phyloP scores from a whole-genome alignment of 805 yeast species.

The Ascoidea asiatica region DNA sequence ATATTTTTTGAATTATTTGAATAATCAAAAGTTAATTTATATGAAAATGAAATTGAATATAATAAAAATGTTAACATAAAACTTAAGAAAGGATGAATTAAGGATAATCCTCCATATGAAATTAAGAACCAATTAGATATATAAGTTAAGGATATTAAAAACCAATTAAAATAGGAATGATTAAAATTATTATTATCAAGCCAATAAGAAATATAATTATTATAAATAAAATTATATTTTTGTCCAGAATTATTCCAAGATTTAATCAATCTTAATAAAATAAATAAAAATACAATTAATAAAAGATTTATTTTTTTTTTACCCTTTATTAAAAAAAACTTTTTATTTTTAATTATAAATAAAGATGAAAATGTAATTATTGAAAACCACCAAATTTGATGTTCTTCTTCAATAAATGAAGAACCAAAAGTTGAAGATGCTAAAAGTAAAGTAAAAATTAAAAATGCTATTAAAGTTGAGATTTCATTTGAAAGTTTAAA shows the following conservation, averaged over 20 bases:
- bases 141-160: slow-evolving; percentile 25
- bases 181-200: too few relatives aligned
- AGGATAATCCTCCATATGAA: slow-evolving; percentile 15
- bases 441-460: slow-evolving; percentile 21
- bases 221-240: slow-evolving; percentile 41
- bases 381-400: slow-evolving; percentile 88
- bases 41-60: slow-evolving; percentile 30
- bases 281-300: slow-evolving; percentile 22
- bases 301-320: slow-evolving; percentile 2
- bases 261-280: slow-evolving; percentile 43
- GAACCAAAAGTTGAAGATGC: slow-evolving; percentile 64
- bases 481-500: slow-evolving; percentile 4
- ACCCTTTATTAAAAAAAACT: slow-evolving; percentile 1
- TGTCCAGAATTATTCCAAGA: slow-evolving; percentile 91
- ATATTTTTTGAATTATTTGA: slow-evolving; percentile 38
- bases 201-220: slow-evolving; percentile 31
- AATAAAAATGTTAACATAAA: slow-evolving; percentile 34
- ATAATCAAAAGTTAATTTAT: slow-evolving; percentile 38
- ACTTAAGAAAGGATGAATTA: slow-evolving; percentile 20
- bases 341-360: slow-evolving; percentile 5
- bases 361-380: slow-evolving; percentile 23
- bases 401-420: slow-evolving; percentile 90
- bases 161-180: slow-evolving; percentile 30
- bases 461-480: slow-evolving; percentile 10
- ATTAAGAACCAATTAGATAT: slow-evolving; percentile 12